Conservation (phyloP, 495 filamentous ascomycete species). For the Xylaria telfairii region DNA sequence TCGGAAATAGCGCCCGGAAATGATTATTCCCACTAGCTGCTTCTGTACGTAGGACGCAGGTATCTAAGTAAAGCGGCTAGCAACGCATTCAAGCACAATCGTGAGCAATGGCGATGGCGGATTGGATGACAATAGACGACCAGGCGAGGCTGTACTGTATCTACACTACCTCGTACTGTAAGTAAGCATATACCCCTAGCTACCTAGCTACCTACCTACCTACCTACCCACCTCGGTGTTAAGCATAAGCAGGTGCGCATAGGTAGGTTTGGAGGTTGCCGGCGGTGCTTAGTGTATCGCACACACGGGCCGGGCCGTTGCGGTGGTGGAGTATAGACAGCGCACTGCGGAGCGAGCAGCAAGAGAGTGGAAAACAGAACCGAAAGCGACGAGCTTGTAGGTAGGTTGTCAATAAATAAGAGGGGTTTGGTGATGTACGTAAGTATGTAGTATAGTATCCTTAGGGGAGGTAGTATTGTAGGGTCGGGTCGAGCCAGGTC, state of each 20-base stretch:
- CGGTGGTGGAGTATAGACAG: not conserved
- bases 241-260: no score
- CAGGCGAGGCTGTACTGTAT: not conserved
- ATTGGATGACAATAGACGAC: constrained; percentile 8
- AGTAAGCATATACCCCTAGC: no score
- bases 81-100: not conserved
- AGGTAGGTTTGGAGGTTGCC: not conserved
- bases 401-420: not conserved
- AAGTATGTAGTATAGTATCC: not conserved
- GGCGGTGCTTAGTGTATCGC: not conserved
- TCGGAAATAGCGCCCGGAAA: not conserved
- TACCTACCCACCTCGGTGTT: no score
- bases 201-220: no score
- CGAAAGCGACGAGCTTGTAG: not conserved
- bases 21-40: constrained; percentile 13
- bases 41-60: not conserved
- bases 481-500: no score
- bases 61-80: not conserved
- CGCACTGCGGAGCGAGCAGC: no score
- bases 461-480: not conserved
- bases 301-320: constrained; percentile 13
- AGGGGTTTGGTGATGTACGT: not conserved
- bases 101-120: not conserved
- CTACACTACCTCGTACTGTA: not conserved
- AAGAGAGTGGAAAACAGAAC: not conserved